These are phyloP conservation scores for Rugosomyces carneus DNA, from an alignment of 1,284 basidiomycete species.

Conservation along the genomic window DNA sequence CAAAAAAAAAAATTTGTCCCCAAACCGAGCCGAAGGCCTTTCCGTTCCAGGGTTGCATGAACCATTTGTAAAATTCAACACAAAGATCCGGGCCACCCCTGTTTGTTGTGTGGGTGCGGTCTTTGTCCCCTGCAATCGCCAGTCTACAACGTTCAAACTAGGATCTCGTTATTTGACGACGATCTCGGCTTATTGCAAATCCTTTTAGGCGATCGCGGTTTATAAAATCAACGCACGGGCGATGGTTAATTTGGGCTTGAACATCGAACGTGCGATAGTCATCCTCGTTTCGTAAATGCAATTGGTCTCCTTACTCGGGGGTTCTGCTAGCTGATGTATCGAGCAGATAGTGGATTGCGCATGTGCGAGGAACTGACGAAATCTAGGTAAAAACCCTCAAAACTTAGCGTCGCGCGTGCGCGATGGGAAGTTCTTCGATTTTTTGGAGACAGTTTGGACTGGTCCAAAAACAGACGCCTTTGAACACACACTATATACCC, in stretches of 20 bases:
- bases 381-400: not conserved
- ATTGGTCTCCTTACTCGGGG: slow-evolving; percentile 8
- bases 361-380: slow-evolving; percentile 8
- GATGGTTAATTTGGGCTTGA: slow-evolving; percentile 5
- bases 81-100: no score
- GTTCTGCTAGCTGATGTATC: not conserved
- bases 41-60: slow-evolving; percentile 1
- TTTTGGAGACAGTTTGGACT: not conserved
- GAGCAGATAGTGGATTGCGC: slow-evolving; percentile 16
- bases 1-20: slow-evolving; percentile 4
- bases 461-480: no score
- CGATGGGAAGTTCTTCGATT: not conserved
- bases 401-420: not conserved
- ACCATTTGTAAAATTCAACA: slow-evolving; percentile 6
- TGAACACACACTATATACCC: no score
- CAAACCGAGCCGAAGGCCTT: slow-evolving; percentile 1
- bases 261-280: slow-evolving; percentile 15
- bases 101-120: no score
- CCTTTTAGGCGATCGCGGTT: no score
- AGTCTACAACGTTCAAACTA: no score
- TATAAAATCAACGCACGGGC: not conserved
- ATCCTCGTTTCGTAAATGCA: not conserved
- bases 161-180: no score
- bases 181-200: not conserved
- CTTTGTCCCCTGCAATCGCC: no score